These are phyloP conservation scores for Bullera alba DNA, from an alignment of 768 basidiomycete genomes.

Conservation along the genomic window DNA sequence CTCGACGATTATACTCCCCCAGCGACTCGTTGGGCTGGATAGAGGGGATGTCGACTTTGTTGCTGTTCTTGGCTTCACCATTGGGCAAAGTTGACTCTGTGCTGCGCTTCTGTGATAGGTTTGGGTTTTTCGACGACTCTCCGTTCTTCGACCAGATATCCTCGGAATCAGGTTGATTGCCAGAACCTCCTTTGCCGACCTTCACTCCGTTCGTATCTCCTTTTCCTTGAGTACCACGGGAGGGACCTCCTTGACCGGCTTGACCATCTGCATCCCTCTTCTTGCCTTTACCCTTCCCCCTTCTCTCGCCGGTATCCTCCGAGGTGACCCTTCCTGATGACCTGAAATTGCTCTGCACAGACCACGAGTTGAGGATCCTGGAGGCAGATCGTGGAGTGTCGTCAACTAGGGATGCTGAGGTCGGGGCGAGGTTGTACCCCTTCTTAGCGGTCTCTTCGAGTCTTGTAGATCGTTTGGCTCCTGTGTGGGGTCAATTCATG, in stretches of 20 bases:
- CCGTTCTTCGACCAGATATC: conserved; percentile 5
- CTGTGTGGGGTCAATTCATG: no score
- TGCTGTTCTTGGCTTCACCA: background rate
- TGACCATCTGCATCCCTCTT: background rate
- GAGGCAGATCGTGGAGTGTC: conserved; percentile 37
- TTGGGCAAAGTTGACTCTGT: no score
- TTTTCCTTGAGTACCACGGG: background rate
- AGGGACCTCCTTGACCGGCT: background rate
- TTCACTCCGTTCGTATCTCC: background rate
- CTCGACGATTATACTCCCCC: conserved; percentile 41
- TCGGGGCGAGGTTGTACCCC: conserved; percentile 28
- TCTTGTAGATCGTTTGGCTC: conserved; percentile 2
- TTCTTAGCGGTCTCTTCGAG: conserved; percentile 2
- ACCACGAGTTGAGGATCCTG: conserved; percentile 30
- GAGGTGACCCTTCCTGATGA: conserved; percentile 13
- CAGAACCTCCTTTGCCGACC: background rate
- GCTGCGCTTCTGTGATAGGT: no score
- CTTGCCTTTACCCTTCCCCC: conserved; percentile 1
- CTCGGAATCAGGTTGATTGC: background rate
- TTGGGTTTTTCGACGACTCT: no score
- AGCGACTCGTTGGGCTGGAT: conserved; percentile 38
- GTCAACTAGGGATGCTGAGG: conserved; percentile 11
- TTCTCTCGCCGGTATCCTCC: conserved; percentile 27
- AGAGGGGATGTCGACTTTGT: conserved; percentile 5
- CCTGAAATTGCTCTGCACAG: conserved; percentile 27